Percentiles rank a stretch among this genome's conserved stretches.
Evolutionary conservation across 495 filamentous ascomycete genomes (phyloP).

Genomic region (Penicillium salamii): DNA sequence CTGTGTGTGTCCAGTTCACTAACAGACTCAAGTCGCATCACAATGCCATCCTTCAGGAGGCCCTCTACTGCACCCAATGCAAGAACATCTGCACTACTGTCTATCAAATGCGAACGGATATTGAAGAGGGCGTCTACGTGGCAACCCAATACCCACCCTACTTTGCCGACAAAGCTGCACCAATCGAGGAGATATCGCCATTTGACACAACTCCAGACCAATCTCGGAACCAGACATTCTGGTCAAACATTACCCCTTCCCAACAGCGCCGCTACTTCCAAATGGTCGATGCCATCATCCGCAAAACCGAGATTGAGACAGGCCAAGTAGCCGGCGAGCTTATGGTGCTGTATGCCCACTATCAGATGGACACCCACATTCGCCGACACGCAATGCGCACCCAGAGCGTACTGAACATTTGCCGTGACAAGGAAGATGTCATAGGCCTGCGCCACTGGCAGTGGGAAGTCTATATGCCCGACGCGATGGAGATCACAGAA

Average conservation of each 20-base stretch:
- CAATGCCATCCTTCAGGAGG: slow-evolving; percentile 26
- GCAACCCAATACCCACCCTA: slow-evolving; percentile 24
- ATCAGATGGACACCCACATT: slow-evolving; percentile 35
- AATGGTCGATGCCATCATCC: slow-evolving; percentile 9
- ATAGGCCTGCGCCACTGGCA: slow-evolving; percentile 26
- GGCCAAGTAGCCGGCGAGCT: slow-evolving; percentile 4
- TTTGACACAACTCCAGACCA: not conserved
- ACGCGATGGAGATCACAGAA: too few species aligned
- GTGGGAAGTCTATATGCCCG: too few species aligned
- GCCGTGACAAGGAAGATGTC: slow-evolving; percentile 28
- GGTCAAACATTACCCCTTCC: slow-evolving; percentile 15
- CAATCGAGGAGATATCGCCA: slow-evolving; percentile 17
- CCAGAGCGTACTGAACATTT: slow-evolving; percentile 23
- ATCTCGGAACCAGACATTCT: slow-evolving; percentile 8
- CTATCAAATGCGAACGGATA: slow-evolving; percentile 23
- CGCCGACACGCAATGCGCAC: slow-evolving; percentile 30
- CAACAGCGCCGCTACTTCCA: slow-evolving; percentile 23
- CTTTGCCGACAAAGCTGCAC: slow-evolving; percentile 11
- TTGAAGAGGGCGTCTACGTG: slow-evolving; percentile 18
- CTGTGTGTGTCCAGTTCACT: not conserved
- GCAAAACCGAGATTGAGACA: not conserved
- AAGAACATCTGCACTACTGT: slow-evolving; percentile 13
- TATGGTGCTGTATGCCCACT: slow-evolving; percentile 26
- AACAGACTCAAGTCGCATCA: slow-evolving; percentile 1
- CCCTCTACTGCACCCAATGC: slow-evolving; percentile 30